Conservation (phyloP, 495 filamentous ascomycete species). For the Penicillium manginii region DNA sequence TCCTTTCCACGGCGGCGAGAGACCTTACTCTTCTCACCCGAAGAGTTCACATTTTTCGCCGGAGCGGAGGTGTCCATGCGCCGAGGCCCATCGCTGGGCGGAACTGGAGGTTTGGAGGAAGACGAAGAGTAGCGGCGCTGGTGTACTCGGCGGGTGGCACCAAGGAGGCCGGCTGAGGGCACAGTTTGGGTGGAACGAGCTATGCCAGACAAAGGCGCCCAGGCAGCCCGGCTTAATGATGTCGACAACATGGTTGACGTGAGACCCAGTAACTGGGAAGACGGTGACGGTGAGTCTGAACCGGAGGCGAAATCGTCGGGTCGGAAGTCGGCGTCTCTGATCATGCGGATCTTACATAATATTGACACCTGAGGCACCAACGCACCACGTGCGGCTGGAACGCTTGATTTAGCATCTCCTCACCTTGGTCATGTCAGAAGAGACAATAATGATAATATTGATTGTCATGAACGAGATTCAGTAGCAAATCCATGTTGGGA, state of each 20-base stretch:
- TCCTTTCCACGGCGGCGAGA: conserved; percentile 45
- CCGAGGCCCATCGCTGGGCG: conserved; percentile 50
- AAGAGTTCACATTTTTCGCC: conserved; percentile 43
- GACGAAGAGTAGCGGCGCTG: conserved; percentile 59
- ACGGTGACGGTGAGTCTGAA: conserved; percentile 34
- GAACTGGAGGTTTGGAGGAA: conserved; percentile 52
- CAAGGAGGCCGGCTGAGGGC: conserved; percentile 34
- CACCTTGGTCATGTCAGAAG: no score
- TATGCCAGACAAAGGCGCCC: conserved; percentile 46
- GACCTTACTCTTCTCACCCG: conserved; percentile 43
- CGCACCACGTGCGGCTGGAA: not conserved
- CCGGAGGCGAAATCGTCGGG: conserved; percentile 49
- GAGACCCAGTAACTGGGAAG: conserved; percentile 31
- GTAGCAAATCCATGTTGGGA: no score
- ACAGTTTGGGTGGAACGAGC: conserved; percentile 35
- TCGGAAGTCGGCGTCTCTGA: conserved; percentile 40
- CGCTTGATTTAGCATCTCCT: no score
- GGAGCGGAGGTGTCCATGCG: conserved; percentile 47
- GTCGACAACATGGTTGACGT: conserved; percentile 51
- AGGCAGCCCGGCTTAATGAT: conserved; percentile 52
- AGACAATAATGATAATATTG: no score
- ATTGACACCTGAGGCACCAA: conserved; percentile 24
- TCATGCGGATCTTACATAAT: conserved; percentile 48
- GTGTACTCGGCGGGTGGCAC: conserved; percentile 44
- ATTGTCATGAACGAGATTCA: no score